phyloP scores from a whole-genome alignment of 495 filamentous ascomycete species.

The Penicillium argentinense region DNA sequence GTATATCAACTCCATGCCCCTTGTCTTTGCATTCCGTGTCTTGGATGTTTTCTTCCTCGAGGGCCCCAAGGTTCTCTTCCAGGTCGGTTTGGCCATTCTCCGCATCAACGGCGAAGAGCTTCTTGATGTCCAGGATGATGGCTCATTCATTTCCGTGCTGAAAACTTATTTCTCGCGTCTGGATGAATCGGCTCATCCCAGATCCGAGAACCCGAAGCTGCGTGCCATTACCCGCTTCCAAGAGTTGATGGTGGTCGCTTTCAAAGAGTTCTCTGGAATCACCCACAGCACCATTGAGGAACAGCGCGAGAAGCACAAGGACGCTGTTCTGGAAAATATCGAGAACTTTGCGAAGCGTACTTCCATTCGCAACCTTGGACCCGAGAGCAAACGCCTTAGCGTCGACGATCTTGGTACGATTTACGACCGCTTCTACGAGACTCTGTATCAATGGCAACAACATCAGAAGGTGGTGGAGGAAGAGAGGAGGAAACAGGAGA shows the following conservation, averaged over 20 bases:
- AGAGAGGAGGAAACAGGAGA: slow-evolving; percentile 60
- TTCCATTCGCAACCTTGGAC: slow-evolving; percentile 91
- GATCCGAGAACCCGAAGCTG: slow-evolving; percentile 88
- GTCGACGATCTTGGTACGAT: slow-evolving; percentile 81
- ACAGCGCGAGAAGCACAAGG: slow-evolving; percentile 87
- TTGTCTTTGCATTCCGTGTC: slow-evolving; percentile 95
- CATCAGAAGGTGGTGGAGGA: slow-evolving; percentile 74
- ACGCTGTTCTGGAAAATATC: slow-evolving; percentile 86
- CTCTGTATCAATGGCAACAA: slow-evolving; percentile 87
- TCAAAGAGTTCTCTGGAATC: slow-evolving; percentile 95
- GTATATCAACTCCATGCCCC: slow-evolving; percentile 98
- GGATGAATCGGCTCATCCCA: slow-evolving; percentile 94
- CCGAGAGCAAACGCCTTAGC: slow-evolving; percentile 86
- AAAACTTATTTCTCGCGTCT: slow-evolving; percentile 92
- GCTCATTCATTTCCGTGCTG: slow-evolving; percentile 92
- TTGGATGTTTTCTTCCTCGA: slow-evolving; percentile 98
- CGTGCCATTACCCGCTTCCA: slow-evolving; percentile 93
- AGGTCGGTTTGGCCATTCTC: slow-evolving; percentile 91
- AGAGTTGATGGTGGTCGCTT: slow-evolving; percentile 97
- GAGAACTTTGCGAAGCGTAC: slow-evolving; percentile 97
- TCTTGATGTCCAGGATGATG: slow-evolving; percentile 92
- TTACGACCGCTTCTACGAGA: slow-evolving; percentile 90
- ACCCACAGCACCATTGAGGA: slow-evolving; percentile 90
- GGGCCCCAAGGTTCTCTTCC: slow-evolving; percentile 95
- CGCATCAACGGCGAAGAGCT: slow-evolving; percentile 98